Evolutionary conservation across 345 rosid genomes (phyloP), one percentile per base, ranked within the genome.

Genomic region (Murraya paniculata): DNA sequence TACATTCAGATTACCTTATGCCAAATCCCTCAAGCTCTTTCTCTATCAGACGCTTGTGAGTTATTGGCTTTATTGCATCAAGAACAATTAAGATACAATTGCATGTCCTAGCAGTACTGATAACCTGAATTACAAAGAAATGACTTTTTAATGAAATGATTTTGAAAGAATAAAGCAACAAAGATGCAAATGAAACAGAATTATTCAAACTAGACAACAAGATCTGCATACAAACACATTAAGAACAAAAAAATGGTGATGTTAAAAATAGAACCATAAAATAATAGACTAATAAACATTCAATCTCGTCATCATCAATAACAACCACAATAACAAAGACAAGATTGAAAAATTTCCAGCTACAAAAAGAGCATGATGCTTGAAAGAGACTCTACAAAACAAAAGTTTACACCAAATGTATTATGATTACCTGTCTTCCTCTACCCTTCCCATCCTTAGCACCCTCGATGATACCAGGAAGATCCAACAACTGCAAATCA

Each of bases 1-100:
- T 5, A 13, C 22, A 6, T 2, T 53, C 74, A 64, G 62, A 33
- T 68, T 86, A 96, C 99, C 99, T 90, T 82, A 96, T 96, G 78
- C 99, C 99, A 83, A 96, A 96, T 71, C 99, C 98, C 88, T 96
- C 98, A 6, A 96, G 98, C 86, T 96, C 99, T 81, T 96, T 96
- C 85, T 95, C 98, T 78, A 95, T 93, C 77, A 95, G 87, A 75
- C 98, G 99, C 85, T 95, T 95, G 87, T 95, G 99, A 86, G 99
- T 96, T 73, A 96, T 94, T 28, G 98, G 99, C 86, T 96, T 96
- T 80, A 96, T 96, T 10, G 98, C 99, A 76, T 96, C 99, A 72
- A 96, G 98, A 79, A 96, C 99, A 56, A 96, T 96, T 72, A 96
- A 71, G 76, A 96, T 91, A 83, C 98, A 94, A 73, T 94, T 96